These are phyloP conservation scores for Raphanus sativus DNA, from an alignment of 345 rosid species.

Conservation along the genomic window DNA sequence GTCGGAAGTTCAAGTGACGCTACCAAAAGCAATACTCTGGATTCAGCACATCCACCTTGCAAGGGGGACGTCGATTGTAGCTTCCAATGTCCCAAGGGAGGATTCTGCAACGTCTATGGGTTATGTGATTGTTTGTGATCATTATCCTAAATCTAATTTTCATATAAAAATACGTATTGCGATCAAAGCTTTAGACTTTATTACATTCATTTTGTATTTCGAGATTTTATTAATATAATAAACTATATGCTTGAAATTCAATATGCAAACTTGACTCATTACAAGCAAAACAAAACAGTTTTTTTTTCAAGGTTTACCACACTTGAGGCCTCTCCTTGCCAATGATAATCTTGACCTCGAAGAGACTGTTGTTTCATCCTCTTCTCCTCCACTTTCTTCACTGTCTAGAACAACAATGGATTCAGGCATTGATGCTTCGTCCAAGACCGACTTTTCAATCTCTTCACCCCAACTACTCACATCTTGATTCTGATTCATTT, in stretches of 20 bases:
- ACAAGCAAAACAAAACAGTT: neutral
- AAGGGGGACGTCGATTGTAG: slow-evolving; percentile 12
- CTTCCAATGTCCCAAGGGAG: neutral
- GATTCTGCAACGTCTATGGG: neutral
- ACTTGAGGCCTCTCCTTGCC: slow-evolving; percentile 32
- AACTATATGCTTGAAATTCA: neutral
- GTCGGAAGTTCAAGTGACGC: neutral
- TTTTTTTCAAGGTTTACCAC: slow-evolving; percentile 1
- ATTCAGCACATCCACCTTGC: neutral
- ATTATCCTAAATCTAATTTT: neutral
- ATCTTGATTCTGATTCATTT: slow-evolving; percentile 16
- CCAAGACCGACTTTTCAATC: slow-evolving; percentile 26
- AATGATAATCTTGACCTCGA: slow-evolving; percentile 41
- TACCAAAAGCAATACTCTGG: neutral
- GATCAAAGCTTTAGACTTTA: neutral
- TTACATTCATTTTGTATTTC: neutral
- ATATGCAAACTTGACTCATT: neutral
- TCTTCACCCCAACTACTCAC: slow-evolving; percentile 14
- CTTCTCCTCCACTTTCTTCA: slow-evolving; percentile 76
- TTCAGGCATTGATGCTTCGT: slow-evolving; percentile 45
- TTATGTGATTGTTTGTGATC: slow-evolving; percentile 9
- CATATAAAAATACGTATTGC: neutral
- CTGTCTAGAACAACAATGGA: slow-evolving; percentile 64
- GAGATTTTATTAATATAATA: neutral
- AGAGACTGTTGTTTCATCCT: slow-evolving; percentile 13